Conservation (phyloP, 1,139 yeast species). For the Yamadazyma dushanensis region DNA sequence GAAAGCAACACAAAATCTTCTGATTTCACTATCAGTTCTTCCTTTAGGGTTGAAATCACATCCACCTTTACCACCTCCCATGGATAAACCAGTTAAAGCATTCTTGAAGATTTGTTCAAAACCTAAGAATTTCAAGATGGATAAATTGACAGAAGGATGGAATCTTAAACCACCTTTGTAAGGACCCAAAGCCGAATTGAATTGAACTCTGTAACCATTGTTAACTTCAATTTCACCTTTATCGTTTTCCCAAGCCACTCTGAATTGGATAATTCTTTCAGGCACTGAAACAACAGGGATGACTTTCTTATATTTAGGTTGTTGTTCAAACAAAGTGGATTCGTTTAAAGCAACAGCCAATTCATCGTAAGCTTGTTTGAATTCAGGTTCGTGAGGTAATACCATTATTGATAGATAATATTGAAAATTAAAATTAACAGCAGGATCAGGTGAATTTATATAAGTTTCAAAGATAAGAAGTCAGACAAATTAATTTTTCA, state of each 20-base stretch:
- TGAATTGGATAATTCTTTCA: constrained; percentile 93
- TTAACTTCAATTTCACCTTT: constrained; percentile 88
- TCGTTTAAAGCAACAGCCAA: constrained; percentile 84
- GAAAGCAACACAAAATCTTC: constrained; percentile 94
- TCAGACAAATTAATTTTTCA: neutral
- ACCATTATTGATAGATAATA: constrained; percentile 35
- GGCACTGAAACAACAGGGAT: constrained; percentile 92
- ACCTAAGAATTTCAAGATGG: constrained; percentile 93
- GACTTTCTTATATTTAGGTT: constrained; percentile 88
- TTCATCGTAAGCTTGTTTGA: constrained; percentile 97
- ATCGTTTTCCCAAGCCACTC: constrained; percentile 98
- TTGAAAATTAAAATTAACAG: neutral
- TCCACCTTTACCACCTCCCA: constrained; percentile 99
- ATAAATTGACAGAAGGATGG: constrained; percentile 95
- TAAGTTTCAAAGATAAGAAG: neutral
- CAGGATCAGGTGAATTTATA: neutral
- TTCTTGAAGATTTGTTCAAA: constrained; percentile 98
- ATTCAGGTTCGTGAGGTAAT: constrained; percentile 88
- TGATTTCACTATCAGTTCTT: constrained; percentile 86
- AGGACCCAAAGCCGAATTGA: constrained; percentile 97
- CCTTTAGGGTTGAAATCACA: constrained; percentile 97
- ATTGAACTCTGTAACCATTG: constrained; percentile 97
- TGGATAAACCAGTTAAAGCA: constrained; percentile 93
- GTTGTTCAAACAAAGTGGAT: constrained; percentile 83
- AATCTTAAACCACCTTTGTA: constrained; percentile 98